A percentile compares a stretch with the other conserved stretches of the same genome.
phyloP scores from a whole-genome alignment of 805 yeast species.

The Lachancea kluyveri region DNA sequence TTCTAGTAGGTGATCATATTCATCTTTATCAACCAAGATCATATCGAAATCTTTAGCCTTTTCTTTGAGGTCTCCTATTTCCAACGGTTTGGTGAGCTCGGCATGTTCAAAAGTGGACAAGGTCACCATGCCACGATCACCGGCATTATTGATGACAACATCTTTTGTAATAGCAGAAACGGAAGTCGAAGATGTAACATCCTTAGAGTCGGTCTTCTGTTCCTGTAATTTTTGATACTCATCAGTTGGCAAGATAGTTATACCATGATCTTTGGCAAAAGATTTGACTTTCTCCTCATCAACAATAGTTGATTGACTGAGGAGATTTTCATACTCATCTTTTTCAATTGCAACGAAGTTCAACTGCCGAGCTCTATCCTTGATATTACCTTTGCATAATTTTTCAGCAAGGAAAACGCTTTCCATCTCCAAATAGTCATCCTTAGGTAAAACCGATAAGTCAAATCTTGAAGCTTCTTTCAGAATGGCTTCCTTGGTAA shows the following conservation, averaged over 20 bases:
- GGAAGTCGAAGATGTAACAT: neutral
- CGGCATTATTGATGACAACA: slow-evolving; percentile 20
- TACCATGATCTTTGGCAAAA: too few relatives aligned
- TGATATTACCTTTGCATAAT: slow-evolving; percentile 7
- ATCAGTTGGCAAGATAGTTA: too few relatives aligned
- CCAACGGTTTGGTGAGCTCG: slow-evolving; percentile 7
- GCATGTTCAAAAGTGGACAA: slow-evolving; percentile 7
- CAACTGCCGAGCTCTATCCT: slow-evolving; percentile 11
- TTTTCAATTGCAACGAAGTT: slow-evolving; percentile 26
- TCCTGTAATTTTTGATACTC: neutral
- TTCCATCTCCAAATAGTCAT: slow-evolving; percentile 9
- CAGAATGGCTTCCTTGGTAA: slow-evolving; percentile 2
- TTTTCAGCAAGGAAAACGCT: slow-evolving; percentile 1
- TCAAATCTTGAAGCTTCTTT: slow-evolving; percentile 3
- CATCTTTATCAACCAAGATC: slow-evolving; percentile 3
- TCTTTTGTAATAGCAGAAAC: slow-evolving; percentile 1
- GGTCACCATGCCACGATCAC: slow-evolving; percentile 14
- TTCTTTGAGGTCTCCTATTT: slow-evolving; percentile 10
- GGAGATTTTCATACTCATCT: slow-evolving; percentile 17
- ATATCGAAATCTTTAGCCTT: slow-evolving; percentile 14
- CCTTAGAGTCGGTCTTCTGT: neutral
- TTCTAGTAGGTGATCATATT: slow-evolving; percentile 17
- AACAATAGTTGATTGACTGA: too few relatives aligned
- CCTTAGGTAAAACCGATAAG: slow-evolving; percentile 7
- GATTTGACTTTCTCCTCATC: too few relatives aligned